Evolutionary conservation across 805 yeast genomes (phyloP), one percentile per base, ranked within the genome.

Genomic region (Saccharomycopsis oosterbeekiorum): DNA sequence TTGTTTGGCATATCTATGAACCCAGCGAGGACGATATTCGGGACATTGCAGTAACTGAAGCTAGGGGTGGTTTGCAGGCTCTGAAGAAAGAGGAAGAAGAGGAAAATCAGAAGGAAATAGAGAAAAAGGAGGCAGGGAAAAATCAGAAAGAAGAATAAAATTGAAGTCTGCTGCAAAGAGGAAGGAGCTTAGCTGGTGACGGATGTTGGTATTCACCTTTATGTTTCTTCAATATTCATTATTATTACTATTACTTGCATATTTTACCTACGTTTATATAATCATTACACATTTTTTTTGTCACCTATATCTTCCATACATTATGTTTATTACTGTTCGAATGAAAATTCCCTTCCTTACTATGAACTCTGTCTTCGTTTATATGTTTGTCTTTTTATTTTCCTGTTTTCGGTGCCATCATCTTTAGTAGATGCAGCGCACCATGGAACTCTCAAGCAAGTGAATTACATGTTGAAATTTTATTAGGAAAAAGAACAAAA

Each of bases 1-100:
- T 92, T 0, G 76, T 89, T 53, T 89, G 96, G 96, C 97, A 89
- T 72, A 87, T 90, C 57, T 88, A 86, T 70, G 96, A 88, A 69
- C 96, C 96, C 15, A 86, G 92, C 74, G 92, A 86, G 71, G 93
- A 88, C 68, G 96, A 88, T 73, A 75, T 88, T 65, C 77, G 79
- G 66, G 83, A 84, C 67, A 87, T 88, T 59, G 86, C 89, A 1
- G 78, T 77, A 66, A 76, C 82, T 71, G 96, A 47, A 26, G 53
- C 53, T 12, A 47, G n/a, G 34, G 53, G 56, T 12, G 56, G 42
- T 19, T 5, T 54, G 15, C 40, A 54, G 41, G 56, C 56, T 34
- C 26, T 29, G 41, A 29, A 54, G 26, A 36, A 54, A 39, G 56
- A 54, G 15, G 21, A 39, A 24, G 56, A 54, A 39, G 42, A 54